Conservation (phyloP, 805 yeast genomes). For the Candida yuanshanica region DNA sequence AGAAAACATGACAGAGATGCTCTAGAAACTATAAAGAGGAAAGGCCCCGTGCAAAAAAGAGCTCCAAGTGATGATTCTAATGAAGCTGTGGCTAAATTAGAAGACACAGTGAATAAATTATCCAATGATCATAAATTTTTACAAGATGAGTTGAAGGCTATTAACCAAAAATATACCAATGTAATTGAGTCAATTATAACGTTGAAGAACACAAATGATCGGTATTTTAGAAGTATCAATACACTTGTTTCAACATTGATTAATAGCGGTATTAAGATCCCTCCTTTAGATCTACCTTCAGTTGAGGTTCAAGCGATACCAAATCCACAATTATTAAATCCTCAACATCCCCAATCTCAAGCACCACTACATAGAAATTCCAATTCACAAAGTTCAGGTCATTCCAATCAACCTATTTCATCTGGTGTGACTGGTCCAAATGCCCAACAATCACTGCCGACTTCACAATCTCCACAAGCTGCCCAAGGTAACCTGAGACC, state of each 20-base stretch:
- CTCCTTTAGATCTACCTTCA: constrained; percentile 52
- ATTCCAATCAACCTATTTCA: background rate
- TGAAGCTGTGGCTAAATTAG: constrained; percentile 15
- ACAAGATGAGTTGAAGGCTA: constrained; percentile 31
- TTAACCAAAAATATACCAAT: constrained; percentile 57
- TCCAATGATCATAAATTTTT: constrained; percentile 29
- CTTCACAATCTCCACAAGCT: constrained; percentile 5
- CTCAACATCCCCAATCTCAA: constrained; percentile 11
- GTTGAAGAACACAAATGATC: constrained; percentile 51
- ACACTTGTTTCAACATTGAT: constrained; percentile 42
- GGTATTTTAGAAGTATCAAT: constrained; percentile 47
- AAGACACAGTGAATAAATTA: constrained; percentile 11
- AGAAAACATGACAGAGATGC: constrained; percentile 69
- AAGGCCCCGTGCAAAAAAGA: constrained; percentile 58
- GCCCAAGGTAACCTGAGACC: constrained; percentile 21
- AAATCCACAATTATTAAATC: constrained; percentile 7
- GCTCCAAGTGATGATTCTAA: constrained; percentile 19
- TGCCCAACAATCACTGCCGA: constrained; percentile 7
- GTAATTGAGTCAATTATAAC: constrained; percentile 56
- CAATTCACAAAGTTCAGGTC: constrained; percentile 2
- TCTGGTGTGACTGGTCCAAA: background rate
- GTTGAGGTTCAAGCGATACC: constrained; percentile 9
- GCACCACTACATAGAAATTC: constrained; percentile 3
- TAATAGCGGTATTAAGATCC: constrained; percentile 63
- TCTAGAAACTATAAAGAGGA: constrained; percentile 81